phyloP scores from a whole-genome alignment of 78 protist species.

The Pigoraptor vietnamica region DNA sequence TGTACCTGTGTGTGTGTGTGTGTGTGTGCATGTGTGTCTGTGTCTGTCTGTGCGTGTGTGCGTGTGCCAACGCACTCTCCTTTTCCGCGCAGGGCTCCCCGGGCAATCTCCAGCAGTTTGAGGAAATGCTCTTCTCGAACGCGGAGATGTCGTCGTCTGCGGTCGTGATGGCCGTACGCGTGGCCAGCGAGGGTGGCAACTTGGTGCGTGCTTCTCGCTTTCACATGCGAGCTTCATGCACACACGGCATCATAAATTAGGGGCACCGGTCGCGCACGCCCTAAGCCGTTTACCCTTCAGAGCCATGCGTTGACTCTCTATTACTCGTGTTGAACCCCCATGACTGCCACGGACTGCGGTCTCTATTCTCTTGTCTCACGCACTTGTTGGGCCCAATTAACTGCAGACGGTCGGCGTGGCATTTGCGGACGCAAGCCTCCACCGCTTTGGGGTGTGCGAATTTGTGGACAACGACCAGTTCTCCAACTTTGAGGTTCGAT shows the following conservation, averaged over 20 bases:
- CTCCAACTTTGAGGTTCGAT: slow-evolving; percentile 30
- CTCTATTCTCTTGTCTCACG: too few relatives aligned
- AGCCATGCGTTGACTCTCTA: too few relatives aligned
- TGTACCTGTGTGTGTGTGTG: too few relatives aligned
- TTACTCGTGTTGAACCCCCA: too few relatives aligned
- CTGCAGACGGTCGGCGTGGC: slow-evolving; percentile 28
- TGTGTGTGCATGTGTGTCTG: neutral
- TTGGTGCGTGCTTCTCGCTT: too few relatives aligned
- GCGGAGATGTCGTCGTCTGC: neutral
- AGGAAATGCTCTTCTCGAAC: slow-evolving; percentile 22
- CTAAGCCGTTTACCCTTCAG: too few relatives aligned
- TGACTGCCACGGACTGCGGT: too few relatives aligned
- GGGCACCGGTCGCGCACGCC: too few relatives aligned
- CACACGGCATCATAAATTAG: too few relatives aligned
- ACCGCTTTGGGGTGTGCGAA: slow-evolving; percentile 20
- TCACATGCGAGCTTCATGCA: too few relatives aligned
- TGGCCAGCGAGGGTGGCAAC: neutral
- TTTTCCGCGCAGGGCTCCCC: slow-evolving; percentile 28
- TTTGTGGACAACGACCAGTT: slow-evolving; percentile 56
- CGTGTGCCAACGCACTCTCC: neutral
- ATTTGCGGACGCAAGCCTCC: slow-evolving; percentile 1
- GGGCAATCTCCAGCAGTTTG: slow-evolving; percentile 43
- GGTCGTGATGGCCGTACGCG: slow-evolving; percentile 21
- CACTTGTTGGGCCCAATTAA: too few relatives aligned
- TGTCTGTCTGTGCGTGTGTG: too few relatives aligned